phyloP scores from a whole-genome alignment of 2,329 filamentous ascomycete genomes.

The Aspergillus tamarii region DNA sequence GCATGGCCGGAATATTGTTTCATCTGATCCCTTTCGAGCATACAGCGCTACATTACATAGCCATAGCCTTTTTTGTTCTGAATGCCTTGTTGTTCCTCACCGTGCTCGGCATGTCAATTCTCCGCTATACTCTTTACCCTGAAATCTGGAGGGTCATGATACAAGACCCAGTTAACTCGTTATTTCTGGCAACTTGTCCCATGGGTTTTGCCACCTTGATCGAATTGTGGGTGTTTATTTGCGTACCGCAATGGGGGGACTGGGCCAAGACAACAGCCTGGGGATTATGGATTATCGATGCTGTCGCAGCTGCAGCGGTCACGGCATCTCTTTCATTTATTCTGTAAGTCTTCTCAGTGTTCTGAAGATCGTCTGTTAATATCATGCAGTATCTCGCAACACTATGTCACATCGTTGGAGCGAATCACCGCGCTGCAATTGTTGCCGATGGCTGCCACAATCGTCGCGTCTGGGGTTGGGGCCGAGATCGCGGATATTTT shows the following conservation, averaged over 20 bases:
- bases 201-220: conserved; percentile 69
- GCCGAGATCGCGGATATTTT: conserved; percentile 66
- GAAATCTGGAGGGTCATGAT: conserved; percentile 68
- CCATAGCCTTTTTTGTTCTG: conserved; percentile 63
- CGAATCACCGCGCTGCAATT: conserved; percentile 68
- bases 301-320: conserved; percentile 46
- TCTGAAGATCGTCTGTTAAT: conserved; percentile 26
- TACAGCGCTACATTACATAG: conserved; percentile 61
- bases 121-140: conserved; percentile 65
- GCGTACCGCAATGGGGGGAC: conserved; percentile 58
- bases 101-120: conserved; percentile 58
- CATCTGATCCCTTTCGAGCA: conserved; percentile 64
- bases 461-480: conserved; percentile 68
- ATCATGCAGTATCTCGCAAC: conserved; percentile 39
- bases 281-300: conserved; percentile 56
- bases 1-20: conserved; percentile 66
- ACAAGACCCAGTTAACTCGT: conserved; percentile 63
- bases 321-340: conserved; percentile 57
- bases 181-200: conserved; percentile 67
- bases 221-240: conserved; percentile 63
- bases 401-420: conserved; percentile 45
- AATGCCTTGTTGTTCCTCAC: conserved; percentile 62
- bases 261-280: conserved; percentile 54
- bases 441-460: conserved; percentile 67
- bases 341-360: conserved; percentile 46